Evolutionary conservation across 108 stramenopile species (phyloP).

Genomic region (Skeletonema costatum): DNA sequence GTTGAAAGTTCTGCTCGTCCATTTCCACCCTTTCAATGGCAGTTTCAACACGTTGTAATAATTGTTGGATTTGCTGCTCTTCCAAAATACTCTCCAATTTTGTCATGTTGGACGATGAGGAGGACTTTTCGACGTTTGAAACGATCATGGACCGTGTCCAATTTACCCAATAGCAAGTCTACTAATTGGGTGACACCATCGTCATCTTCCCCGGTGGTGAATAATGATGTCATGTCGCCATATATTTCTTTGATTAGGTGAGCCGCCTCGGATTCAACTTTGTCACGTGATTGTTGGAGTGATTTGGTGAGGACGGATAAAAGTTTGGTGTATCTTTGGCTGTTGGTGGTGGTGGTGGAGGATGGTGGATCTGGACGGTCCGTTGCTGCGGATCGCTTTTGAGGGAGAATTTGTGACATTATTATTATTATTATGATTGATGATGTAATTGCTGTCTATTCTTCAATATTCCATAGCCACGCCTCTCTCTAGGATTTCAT

Average conservation of each 20-base stretch:
- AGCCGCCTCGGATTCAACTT: slow-evolving; percentile 19
- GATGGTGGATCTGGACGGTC: not conserved
- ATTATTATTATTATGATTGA: too few species aligned
- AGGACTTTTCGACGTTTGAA: not conserved
- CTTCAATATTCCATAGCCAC: too few species aligned
- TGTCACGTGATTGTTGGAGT: slow-evolving; percentile 17
- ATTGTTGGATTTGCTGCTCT: slow-evolving; percentile 4
- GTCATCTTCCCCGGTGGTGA: slow-evolving; percentile 15
- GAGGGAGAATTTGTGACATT: too few species aligned
- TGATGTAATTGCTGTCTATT: too few species aligned
- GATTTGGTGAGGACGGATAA: slow-evolving; percentile 34
- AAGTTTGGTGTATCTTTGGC: slow-evolving; percentile 13
- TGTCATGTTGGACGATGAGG: not conserved
- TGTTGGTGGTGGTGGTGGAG: not conserved
- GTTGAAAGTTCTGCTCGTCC: slow-evolving; percentile 2
- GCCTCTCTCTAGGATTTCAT: too few species aligned
- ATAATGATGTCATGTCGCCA: slow-evolving; percentile 44
- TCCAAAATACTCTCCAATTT: slow-evolving; percentile 18
- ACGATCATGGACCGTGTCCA: slow-evolving; percentile 37
- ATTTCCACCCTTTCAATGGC: slow-evolving; percentile 23
- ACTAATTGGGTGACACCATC: slow-evolving; percentile 25
- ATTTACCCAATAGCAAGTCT: slow-evolving; percentile 23
- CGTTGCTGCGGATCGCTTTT: too few species aligned
- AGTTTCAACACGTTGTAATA: slow-evolving; percentile 21
- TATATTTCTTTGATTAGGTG: slow-evolving; percentile 20